These are phyloP conservation scores for Colletotrichum liaoningense DNA, from an alignment of 2,329 filamentous ascomycete species.

Conservation along the genomic window DNA sequence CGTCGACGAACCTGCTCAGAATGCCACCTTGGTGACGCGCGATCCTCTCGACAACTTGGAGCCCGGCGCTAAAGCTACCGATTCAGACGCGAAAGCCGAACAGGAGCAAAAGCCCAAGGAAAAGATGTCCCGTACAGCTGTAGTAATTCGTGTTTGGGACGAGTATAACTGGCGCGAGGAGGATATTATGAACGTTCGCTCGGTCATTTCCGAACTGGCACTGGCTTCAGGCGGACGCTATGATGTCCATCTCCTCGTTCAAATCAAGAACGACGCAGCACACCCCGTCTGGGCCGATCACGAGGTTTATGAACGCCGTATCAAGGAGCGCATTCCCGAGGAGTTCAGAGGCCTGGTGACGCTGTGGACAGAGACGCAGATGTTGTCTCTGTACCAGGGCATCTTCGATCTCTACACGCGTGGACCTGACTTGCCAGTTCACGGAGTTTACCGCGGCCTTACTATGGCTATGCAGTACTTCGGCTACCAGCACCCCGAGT, in stretches of 20 bases:
- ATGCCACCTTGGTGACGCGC: slow-evolving; percentile 37
- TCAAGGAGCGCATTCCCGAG: slow-evolving; percentile 76
- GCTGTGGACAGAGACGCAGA: slow-evolving; percentile 94
- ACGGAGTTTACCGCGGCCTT: slow-evolving; percentile 91
- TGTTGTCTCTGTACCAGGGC: slow-evolving; percentile 89
- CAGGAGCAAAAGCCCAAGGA: slow-evolving; percentile 40
- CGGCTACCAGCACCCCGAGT: slow-evolving; percentile 87
- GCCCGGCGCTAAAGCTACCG: slow-evolving; percentile 7
- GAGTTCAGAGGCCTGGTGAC: slow-evolving; percentile 92
- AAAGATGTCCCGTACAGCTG: slow-evolving; percentile 72
- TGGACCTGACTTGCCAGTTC: slow-evolving; percentile 78
- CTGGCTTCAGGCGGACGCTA: slow-evolving; percentile 88
- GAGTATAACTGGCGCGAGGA: slow-evolving; percentile 83
- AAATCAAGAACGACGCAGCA: slow-evolving; percentile 81
- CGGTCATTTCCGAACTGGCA: slow-evolving; percentile 84
- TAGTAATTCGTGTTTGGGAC: slow-evolving; percentile 86
- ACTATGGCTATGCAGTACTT: slow-evolving; percentile 98
- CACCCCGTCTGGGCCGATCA: slow-evolving; percentile 84
- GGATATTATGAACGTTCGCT: slow-evolving; percentile 83
- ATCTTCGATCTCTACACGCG: slow-evolving; percentile 80
- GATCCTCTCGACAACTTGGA: slow-evolving; percentile 30
- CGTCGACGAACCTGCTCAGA: slow-evolving; percentile 50
- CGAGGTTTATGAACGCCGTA: slow-evolving; percentile 74
- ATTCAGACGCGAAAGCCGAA: slow-evolving; percentile 1
- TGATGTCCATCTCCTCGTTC: slow-evolving; percentile 85